Base-by-base conservation (phyloP, 805 yeast genomes). In the Yamadazyma paraphyllophila region DNA sequence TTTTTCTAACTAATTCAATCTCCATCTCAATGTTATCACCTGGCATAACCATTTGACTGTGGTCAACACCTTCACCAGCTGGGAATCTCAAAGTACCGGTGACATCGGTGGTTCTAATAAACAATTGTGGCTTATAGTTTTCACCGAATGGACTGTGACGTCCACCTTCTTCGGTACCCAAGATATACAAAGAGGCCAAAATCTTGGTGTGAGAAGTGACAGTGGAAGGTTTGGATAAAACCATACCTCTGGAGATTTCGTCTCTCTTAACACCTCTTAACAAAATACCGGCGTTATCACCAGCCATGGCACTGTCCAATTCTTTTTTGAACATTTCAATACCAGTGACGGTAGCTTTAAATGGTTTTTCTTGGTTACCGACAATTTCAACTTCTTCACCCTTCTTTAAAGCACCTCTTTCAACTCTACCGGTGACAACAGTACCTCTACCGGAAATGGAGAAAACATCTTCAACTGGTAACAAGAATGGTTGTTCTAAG, bases 391-490 rank as follows among this genome's bases (percentile, higher is more conserved):
- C 77, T 78, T 94, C 98, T 74, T 92, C 98, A 75, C 98, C 98
- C 80, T 91, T 91, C 85, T 88, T 88, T 72, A 94, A 81, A 57
- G 83, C 74, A 76, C 99, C 99, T 78, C 99, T 90, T 80, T 92
- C 98, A 59, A 90, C 99, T 76, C 98, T 88, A 69, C 99, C 99
- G 47, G 98, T 88, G 61, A 88, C 97, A 58, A 94, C 99, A 50
- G 99, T 94, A 77, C 99, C 99, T 83, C 99, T 92, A 74, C 99
- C 99, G 38, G 98, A 88, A 59, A 94, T 94, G 49, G 98, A 89
- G 81, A 92, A 94, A 52, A 90, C 91, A 63, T 89, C 97, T 79
- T 94, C 99, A 59, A 94, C 83, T 54, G 98, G 97, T 87, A 94
- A 83, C 73, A 94, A 75, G 81, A 94, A 94, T 57, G 97, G 91